Evolutionary conservation across 441 rosid species (phyloP), one percentile per base, ranked within the genome.

Genomic region (Corymbia citriodora): DNA sequence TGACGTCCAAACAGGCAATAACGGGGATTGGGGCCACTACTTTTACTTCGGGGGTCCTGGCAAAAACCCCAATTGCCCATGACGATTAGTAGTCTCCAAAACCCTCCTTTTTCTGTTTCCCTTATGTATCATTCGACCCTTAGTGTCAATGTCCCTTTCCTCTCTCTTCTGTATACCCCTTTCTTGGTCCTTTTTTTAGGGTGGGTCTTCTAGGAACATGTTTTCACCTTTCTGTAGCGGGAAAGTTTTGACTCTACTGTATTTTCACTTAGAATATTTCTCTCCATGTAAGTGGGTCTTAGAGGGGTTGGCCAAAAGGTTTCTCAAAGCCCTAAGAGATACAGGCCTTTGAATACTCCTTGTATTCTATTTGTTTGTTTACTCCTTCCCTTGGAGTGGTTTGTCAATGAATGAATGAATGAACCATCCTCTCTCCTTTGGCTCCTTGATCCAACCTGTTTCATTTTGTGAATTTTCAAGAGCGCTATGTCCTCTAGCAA

Each of bases 21-120:
- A 90, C 89, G 94, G 93, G 21, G 95, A 95, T 55, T 95, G 96
- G 96, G 97, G 97, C 59, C 93, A 90, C 92, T 96, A 88, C 91
- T 94, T 96, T 87, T 96, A 94, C 94, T 96, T 92, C 57, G 99
- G 98, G 63, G 99, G 99, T 53, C 98, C 98, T 36, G 98, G 98
- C 48, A 94, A 96, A 93, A 96, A 93, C 91, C 89, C 97, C 21
- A 93, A 92, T 81, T 96, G 98, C 92, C 96, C 94, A 25, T 96
- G 94, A 95, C 90, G 29, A 16, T 55, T 19, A 55, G 61, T 36
- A 87, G 55, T 83, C 90, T 25, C 90, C 29, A 59, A 81, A 25
- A 72, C 87, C 81, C 53, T n/a, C 61, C 68, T 68, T 50, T 83
- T 65, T 48, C 91, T 88, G 88, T 90, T 61, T n/a, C 19, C 70